phyloP scores from a whole-genome alignment of 2,329 filamentous ascomycete genomes.

The Westerdykella aurantiaca region DNA sequence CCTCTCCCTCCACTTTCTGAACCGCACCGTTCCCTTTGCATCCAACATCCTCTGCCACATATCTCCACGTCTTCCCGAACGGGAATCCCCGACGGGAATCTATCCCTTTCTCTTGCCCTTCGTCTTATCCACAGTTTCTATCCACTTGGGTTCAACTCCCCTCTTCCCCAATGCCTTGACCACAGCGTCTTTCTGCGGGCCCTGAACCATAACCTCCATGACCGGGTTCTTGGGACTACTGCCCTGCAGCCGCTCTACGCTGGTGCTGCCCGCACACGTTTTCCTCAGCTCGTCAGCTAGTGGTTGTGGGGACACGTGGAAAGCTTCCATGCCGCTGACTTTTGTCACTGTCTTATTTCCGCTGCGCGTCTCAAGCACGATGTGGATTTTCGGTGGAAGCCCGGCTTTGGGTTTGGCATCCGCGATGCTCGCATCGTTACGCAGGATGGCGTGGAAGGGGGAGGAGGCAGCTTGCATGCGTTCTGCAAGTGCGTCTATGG shows the following conservation, averaged over 20 bases:
- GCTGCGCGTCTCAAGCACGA: conserved; percentile 58
- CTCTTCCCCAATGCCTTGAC: conserved; percentile 54
- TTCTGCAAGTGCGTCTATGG: conserved; percentile 56
- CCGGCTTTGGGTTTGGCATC: conserved; percentile 56
- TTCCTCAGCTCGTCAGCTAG: conserved; percentile 62
- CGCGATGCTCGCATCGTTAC: conserved; percentile 38
- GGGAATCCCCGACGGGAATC: no score
- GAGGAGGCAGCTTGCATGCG: conserved; percentile 52
- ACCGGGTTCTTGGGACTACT: conserved; percentile 56
- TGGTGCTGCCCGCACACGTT: conserved; percentile 62
- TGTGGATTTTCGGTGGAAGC: conserved; percentile 53
- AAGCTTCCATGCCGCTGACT: conserved; percentile 56
- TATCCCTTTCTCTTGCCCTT: conserved; percentile 54
- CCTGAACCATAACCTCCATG: conserved; percentile 63
- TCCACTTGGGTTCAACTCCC: conserved; percentile 55
- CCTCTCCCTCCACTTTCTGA: no score
- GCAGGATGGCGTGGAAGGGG: conserved; percentile 54
- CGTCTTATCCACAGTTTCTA: conserved; percentile 62
- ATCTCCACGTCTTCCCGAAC: no score
- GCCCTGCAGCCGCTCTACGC: conserved; percentile 56
- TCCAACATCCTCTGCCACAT: no score
- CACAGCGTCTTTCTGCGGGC: conserved; percentile 58
- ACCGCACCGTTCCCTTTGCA: no score
- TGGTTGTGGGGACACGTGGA: conserved; percentile 54
- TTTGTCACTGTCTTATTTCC: conserved; percentile 63